Evolutionary conservation across 129 eudicot species (phyloP).

Genomic region (Flaveria trinervia): DNA sequence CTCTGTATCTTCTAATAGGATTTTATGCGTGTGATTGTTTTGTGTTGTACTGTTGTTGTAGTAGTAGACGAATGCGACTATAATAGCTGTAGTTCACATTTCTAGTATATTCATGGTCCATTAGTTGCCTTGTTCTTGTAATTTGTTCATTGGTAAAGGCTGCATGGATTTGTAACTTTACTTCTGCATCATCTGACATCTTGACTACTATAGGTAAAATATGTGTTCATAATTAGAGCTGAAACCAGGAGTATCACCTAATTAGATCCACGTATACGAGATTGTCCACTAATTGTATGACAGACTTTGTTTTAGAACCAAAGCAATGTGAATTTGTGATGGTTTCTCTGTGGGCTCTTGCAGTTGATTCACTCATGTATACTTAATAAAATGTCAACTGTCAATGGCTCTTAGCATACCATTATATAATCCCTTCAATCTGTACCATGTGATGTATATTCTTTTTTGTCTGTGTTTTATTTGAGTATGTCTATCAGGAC

Average conservation of each 20-base stretch:
- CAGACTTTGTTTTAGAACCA: not conserved
- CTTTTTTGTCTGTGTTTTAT: not conserved
- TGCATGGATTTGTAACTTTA: not conserved
- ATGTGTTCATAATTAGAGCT: not conserved
- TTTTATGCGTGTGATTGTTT: not conserved
- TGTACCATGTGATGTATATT: constrained; percentile 6
- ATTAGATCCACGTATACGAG: not conserved
- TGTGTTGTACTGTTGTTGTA: not conserved
- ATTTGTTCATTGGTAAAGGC: not conserved
- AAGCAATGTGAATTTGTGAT: not conserved
- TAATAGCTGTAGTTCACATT: not conserved
- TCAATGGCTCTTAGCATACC: not conserved
- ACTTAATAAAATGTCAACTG: not conserved
- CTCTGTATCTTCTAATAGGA: not conserved
- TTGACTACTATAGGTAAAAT: not conserved
- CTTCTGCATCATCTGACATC: not conserved
- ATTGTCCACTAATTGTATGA: not conserved
- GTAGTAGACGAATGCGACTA: not conserved
- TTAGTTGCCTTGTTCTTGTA: not conserved
- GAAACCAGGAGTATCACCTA: not conserved
- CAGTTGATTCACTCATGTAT: not conserved
- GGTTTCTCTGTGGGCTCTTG: not conserved
- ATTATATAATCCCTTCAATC: not conserved
- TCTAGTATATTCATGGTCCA: not conserved
- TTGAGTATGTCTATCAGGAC: not conserved